Base-by-base conservation (phyloP, 2,329 filamentous ascomycete genomes). In the Beauveria sp. region DNA sequence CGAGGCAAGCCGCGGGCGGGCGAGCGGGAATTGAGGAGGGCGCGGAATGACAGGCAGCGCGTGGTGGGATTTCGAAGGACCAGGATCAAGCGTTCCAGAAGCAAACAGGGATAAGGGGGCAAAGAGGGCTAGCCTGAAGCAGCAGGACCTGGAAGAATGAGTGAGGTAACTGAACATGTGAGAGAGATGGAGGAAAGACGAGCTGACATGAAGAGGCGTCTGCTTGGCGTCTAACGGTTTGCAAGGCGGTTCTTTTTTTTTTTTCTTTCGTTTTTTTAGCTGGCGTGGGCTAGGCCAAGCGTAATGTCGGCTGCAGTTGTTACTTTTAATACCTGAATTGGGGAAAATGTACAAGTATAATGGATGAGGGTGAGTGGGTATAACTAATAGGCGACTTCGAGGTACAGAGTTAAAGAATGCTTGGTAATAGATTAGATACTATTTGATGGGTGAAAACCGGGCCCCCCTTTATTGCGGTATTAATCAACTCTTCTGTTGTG, bases 71-170 rank as follows among this genome's bases (percentile, higher is more conserved):
- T 55, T 49, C 24, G 43, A 20, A 45, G n/a, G 20, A 52, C 55
- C 22, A 46, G 46, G 46, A 51, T 58, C 46, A 55, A 51, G 56
- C 34, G 57, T 60, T 60, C 57, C 28, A 60, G 57, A 60, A 60
- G 57, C 47, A 24, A 22, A 34, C 14, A 1, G 24, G 52, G 40
- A 20, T 12, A 16, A 12, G 28, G 46, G 12, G 16, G 7, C 7
- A 16, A 30, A 24, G 51, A 18, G 14, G 34, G 38, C 57, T 60
- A 60, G 57, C 47, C 49, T n/a, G 49, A 60, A 46, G 57, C 57
- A 53, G 57, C 57, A 60, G 40, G 57, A 46, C 22, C 3, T 10
- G 34, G 20, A 47, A 30, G 28, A 22, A 42, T 43, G 14, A 18
- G 34, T 43, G 14, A 18, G 34, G 18, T 10, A 42, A 18, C 26